Conservation (phyloP, 1,284 basidiomycete species). For the Tilletiopsis washingtonensis region DNA sequence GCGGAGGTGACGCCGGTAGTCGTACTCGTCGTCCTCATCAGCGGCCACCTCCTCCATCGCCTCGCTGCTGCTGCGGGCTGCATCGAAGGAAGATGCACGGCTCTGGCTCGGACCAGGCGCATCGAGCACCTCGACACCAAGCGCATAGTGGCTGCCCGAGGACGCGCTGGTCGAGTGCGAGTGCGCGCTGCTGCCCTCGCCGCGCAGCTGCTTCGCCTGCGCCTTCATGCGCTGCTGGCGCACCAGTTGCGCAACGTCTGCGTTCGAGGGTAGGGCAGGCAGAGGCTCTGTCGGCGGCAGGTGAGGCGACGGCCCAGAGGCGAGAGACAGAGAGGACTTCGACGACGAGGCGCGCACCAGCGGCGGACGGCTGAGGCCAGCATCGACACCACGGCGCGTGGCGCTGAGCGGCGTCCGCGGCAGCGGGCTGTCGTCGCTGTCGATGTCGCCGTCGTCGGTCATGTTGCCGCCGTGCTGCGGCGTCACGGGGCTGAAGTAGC, state of each 20-base stretch:
- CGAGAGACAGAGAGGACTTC: too few relatives aligned
- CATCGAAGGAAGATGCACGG: too few relatives aligned
- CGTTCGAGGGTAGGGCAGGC: not conserved
- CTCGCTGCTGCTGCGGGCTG: too few relatives aligned
- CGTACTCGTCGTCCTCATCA: too few relatives aligned
- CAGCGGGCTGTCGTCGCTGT: slow-evolving; percentile 10
- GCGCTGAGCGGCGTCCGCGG: slow-evolving; percentile 22
- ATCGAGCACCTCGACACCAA: too few relatives aligned
- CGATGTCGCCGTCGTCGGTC: slow-evolving; percentile 3
- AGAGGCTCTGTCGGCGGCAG: not conserved
- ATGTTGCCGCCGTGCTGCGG: slow-evolving; percentile 7
- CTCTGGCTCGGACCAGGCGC: too few relatives aligned
- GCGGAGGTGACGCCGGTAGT: too few relatives aligned
- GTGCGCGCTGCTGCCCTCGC: too few relatives aligned
- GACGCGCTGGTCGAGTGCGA: too few relatives aligned
- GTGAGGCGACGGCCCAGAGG: slow-evolving; percentile 11
- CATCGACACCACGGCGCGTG: slow-evolving; percentile 15
- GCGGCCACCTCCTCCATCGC: too few relatives aligned
- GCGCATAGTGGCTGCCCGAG: too few relatives aligned
- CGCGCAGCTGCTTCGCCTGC: slow-evolving; percentile 11
- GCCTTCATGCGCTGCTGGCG: slow-evolving; percentile 2
- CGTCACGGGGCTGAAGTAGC: slow-evolving; percentile 21
- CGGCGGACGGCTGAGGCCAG: too few relatives aligned
- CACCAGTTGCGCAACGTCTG: not conserved
- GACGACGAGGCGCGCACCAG: slow-evolving; percentile 5